These are phyloP conservation scores for Volvariella volvacea DNA, from an alignment of 1,284 basidiomycete genomes.

Conservation along the genomic window DNA sequence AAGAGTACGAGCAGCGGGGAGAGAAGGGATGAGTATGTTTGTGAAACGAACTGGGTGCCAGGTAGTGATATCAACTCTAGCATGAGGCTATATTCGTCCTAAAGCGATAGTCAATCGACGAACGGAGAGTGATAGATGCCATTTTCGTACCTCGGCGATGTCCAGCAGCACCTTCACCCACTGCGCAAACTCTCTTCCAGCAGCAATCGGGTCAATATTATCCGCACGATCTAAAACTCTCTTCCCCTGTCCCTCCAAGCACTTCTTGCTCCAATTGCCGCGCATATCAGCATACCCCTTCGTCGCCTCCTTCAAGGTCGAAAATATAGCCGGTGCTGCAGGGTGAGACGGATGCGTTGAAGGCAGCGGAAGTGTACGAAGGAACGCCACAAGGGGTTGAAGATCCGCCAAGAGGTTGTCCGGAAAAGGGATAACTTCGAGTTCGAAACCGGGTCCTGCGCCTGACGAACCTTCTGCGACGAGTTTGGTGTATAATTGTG, in stretches of 20 bases:
- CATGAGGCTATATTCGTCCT: constrained; percentile 62
- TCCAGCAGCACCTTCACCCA: constrained; percentile 59
- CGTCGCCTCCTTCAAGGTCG: constrained; percentile 67
- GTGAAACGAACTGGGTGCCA: constrained; percentile 36
- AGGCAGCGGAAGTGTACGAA: constrained; percentile 66
- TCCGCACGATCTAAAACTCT: constrained; percentile 62
- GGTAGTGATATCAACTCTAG: constrained; percentile 55
- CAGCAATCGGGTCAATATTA: constrained; percentile 51
- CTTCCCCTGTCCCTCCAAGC: constrained; percentile 62
- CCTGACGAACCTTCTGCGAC: constrained; percentile 78
- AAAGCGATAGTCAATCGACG: not conserved
- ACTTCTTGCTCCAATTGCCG: constrained; percentile 66
- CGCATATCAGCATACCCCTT: constrained; percentile 80
- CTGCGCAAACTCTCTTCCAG: constrained; percentile 60
- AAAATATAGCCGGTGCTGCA: constrained; percentile 54
- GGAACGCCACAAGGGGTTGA: constrained; percentile 55
- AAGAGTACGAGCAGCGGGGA: constrained; percentile 59
- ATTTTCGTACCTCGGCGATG: constrained; percentile 49
- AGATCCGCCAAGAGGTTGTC: constrained; percentile 45
- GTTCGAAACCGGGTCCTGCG: constrained; percentile 41
- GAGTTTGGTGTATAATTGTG: constrained; percentile 71
- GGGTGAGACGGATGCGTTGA: constrained; percentile 75
- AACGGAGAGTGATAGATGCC: not conserved
- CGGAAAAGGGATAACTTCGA: constrained; percentile 49
- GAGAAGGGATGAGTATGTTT: constrained; percentile 55